Evolutionary conservation across 2,329 filamentous ascomycete genomes (phyloP).

Genomic region (Alternaria consortialis): DNA sequence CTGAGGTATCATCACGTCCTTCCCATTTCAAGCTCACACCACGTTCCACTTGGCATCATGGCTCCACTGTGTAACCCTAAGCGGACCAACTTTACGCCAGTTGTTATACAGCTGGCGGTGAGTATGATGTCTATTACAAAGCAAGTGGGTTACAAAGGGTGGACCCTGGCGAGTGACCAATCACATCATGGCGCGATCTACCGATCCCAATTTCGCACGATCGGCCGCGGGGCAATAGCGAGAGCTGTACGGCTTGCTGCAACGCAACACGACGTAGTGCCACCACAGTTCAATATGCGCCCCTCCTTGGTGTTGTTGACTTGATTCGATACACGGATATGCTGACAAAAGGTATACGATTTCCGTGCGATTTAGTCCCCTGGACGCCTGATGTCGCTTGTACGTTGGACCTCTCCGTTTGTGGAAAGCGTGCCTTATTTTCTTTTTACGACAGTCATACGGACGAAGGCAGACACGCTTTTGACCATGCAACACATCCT

Average conservation of each 20-base stretch:
- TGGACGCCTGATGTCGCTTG: background rate
- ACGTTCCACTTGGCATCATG: conserved; percentile 1
- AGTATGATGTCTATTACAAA: conserved; percentile 1
- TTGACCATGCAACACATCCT: too few species aligned
- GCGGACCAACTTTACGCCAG: background rate
- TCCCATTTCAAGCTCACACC: background rate
- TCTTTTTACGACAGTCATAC: background rate
- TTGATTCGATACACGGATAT: background rate
- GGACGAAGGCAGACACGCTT: background rate
- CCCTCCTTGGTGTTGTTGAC: background rate
- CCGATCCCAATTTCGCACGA: background rate
- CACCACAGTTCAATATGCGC: background rate
- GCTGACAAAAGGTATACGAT: background rate
- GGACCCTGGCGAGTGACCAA: background rate
- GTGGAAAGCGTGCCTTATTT: background rate
- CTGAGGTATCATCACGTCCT: background rate
- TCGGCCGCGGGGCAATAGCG: background rate
- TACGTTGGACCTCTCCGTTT: too few species aligned
- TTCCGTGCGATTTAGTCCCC: conserved; percentile 7
- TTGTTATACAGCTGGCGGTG: background rate
- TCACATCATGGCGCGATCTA: background rate
- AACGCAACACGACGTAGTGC: background rate
- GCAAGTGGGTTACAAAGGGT: background rate
- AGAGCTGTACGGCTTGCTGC: background rate
- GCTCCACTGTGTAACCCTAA: background rate